Evolutionary conservation across 768 basidiomycete genomes (phyloP).

Genomic region (Fomitopsis serialis): DNA sequence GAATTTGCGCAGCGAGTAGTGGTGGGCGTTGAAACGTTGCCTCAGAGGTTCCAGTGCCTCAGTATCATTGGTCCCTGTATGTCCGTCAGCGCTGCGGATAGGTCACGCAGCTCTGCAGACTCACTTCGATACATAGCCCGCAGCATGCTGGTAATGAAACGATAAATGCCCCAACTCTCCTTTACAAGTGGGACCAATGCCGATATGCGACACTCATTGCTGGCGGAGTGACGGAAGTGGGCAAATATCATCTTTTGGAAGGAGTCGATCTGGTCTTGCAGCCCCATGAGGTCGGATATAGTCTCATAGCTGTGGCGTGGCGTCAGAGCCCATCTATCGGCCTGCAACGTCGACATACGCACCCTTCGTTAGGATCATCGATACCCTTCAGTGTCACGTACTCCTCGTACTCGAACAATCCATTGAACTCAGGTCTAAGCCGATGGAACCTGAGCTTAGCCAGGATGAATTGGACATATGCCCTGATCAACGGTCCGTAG

Average conservation of each 20-base stretch:
- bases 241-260: slow-evolving; percentile 98
- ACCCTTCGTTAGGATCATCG: slow-evolving; percentile 99
- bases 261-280: slow-evolving; percentile 98
- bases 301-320: slow-evolving; percentile 77
- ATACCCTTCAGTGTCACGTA: slow-evolving; percentile 96
- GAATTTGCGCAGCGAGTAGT: slow-evolving; percentile 91
- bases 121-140: slow-evolving; percentile 92
- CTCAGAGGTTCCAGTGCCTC: slow-evolving; percentile 89
- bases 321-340: slow-evolving; percentile 1
- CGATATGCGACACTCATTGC: slow-evolving; percentile 97
- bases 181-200: slow-evolving; percentile 95
- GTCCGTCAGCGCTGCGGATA: slow-evolving; percentile 1
- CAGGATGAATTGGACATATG: slow-evolving; percentile 93
- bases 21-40: slow-evolving; percentile 85
- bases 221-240: slow-evolving; percentile 84
- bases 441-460: slow-evolving; percentile 96
- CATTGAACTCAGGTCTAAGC: slow-evolving; percentile 95
- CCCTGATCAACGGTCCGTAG: slow-evolving; percentile 88
- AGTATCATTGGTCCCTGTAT: slow-evolving; percentile 76
- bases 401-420: slow-evolving; percentile 98
- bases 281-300: slow-evolving; percentile 92
- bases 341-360: slow-evolving; percentile 20
- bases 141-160: slow-evolving; percentile 98
- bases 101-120: slow-evolving; percentile 16
- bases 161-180: slow-evolving; percentile 98